phyloP scores from a whole-genome alignment of 2,329 filamentous ascomycete genomes.

The Ceratocystis eucalypticola region DNA sequence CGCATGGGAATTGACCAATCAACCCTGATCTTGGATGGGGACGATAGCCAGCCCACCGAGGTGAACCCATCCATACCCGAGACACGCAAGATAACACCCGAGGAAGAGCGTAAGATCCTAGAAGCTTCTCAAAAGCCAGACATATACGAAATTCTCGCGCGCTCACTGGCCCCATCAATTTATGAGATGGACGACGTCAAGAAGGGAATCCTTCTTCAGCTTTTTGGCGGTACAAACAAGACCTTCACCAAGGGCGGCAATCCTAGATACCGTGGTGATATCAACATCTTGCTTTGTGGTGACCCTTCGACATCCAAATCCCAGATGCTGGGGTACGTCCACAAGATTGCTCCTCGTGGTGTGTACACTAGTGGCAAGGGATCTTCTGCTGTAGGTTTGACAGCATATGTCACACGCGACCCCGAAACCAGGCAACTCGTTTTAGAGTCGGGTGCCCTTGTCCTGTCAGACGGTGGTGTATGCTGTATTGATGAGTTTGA shows the following conservation, averaged over 20 bases:
- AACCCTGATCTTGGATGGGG: constrained; percentile 58
- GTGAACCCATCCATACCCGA: constrained; percentile 32
- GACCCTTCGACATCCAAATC: constrained; percentile 96
- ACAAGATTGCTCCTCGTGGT: constrained; percentile 87
- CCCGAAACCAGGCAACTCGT: constrained; percentile 69
- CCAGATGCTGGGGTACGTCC: constrained; percentile 83
- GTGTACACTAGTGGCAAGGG: constrained; percentile 74
- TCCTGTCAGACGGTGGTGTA: constrained; percentile 67
- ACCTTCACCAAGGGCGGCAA: constrained; percentile 92
- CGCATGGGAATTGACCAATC: constrained; percentile 82
- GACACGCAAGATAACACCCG: constrained; percentile 65
- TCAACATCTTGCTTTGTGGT: constrained; percentile 92
- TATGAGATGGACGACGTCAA: constrained; percentile 99
- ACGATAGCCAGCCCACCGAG: constrained; percentile 38
- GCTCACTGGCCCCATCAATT: constrained; percentile 85
- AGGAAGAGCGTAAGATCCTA: constrained; percentile 82
- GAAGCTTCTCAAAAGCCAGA: constrained; percentile 66
- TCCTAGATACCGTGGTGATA: constrained; percentile 90
- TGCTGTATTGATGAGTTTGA: constrained; percentile 80
- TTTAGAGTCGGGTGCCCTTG: constrained; percentile 65
- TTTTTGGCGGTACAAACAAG: constrained; percentile 97
- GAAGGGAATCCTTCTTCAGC: constrained; percentile 90
- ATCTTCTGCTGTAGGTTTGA: constrained; percentile 68
- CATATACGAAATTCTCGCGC: constrained; percentile 81
- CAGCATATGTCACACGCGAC: constrained; percentile 67